Conservation (phyloP, 768 basidiomycete genomes). For the Leccinum obscurum region DNA sequence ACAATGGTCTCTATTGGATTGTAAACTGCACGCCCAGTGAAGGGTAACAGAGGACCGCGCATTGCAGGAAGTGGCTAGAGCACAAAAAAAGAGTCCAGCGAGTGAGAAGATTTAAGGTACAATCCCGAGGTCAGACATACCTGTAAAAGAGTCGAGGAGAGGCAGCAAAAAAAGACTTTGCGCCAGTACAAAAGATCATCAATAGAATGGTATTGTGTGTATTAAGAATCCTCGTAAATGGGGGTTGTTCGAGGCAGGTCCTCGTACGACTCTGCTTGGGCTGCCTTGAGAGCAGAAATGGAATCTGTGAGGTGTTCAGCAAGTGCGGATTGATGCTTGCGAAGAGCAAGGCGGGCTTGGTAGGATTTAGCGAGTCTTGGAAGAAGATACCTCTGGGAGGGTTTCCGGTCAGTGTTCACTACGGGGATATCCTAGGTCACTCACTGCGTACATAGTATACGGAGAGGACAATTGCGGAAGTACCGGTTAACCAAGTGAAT, state of each 20-base stretch:
- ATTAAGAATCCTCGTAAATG: no score
- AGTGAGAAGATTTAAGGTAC: not conserved
- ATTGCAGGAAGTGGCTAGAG: constrained; percentile 32
- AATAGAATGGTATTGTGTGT: no score
- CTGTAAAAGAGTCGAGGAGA: no score
- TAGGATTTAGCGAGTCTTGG: constrained; percentile 62
- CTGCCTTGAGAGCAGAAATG: no score
- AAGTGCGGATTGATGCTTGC: constrained; percentile 55
- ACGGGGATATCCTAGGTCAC: not conserved
- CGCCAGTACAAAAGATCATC: no score
- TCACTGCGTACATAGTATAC: constrained; percentile 60
- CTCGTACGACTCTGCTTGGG: no score
- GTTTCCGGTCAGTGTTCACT: constrained; percentile 10
- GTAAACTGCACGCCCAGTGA: constrained; percentile 72
- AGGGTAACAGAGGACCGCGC: constrained; percentile 63
- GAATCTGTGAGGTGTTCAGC: no score
- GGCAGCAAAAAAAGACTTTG: no score
- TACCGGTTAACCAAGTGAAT: constrained; percentile 65
- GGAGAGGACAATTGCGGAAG: constrained; percentile 56
- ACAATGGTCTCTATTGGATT: constrained; percentile 90
- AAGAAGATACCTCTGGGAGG: constrained; percentile 61
- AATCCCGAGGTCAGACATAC: no score
- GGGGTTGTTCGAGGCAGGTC: no score
- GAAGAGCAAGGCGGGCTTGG: constrained; percentile 61
- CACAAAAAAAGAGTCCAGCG: not conserved